These are phyloP conservation scores for Phialophora verrucosa DNA, from an alignment of 2,329 filamentous ascomycete genomes.

Conservation along the genomic window DNA sequence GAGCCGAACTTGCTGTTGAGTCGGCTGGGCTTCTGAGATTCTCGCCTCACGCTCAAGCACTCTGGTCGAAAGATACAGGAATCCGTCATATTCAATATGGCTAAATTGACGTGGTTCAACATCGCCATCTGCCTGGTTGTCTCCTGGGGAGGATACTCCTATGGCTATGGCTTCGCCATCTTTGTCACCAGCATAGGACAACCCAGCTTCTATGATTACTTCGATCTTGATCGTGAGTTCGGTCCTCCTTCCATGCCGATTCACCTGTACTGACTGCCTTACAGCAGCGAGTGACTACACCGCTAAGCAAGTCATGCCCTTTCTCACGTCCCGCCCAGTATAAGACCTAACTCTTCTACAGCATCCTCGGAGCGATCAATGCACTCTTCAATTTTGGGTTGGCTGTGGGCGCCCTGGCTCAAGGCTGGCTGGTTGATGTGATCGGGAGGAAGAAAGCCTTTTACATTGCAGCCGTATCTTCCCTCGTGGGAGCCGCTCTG, in stretches of 20 bases:
- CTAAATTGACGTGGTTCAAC: constrained; percentile 20
- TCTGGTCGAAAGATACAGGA: not conserved
- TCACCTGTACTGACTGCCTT: constrained; percentile 1
- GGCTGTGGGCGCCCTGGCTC: constrained; percentile 46
- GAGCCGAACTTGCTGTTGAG: not conserved
- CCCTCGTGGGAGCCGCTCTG: constrained; percentile 24
- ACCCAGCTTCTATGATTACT: constrained; percentile 59
- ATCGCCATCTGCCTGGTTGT: constrained; percentile 28
- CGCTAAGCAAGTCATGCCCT: constrained; percentile 19
- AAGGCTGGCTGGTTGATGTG: constrained; percentile 43
- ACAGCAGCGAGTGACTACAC: constrained; percentile 26
- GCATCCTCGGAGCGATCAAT: constrained; percentile 53
- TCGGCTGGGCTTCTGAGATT: not conserved
- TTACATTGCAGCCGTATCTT: constrained; percentile 11
- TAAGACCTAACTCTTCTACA: constrained; percentile 33
- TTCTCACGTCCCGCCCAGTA: not conserved
- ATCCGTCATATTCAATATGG: not conserved
- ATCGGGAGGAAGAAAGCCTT: constrained; percentile 24
- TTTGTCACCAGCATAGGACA: constrained; percentile 60
- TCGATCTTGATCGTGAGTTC: constrained; percentile 46
- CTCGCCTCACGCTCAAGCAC: not conserved
- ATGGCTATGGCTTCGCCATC: constrained; percentile 58
- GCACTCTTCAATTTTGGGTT: constrained; percentile 53
- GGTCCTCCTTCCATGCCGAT: not conserved
- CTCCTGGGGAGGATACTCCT: constrained; percentile 42